These are phyloP conservation scores for Neurospora sp. DNA, from an alignment of 495 filamentous ascomycete genomes.

Conservation along the genomic window DNA sequence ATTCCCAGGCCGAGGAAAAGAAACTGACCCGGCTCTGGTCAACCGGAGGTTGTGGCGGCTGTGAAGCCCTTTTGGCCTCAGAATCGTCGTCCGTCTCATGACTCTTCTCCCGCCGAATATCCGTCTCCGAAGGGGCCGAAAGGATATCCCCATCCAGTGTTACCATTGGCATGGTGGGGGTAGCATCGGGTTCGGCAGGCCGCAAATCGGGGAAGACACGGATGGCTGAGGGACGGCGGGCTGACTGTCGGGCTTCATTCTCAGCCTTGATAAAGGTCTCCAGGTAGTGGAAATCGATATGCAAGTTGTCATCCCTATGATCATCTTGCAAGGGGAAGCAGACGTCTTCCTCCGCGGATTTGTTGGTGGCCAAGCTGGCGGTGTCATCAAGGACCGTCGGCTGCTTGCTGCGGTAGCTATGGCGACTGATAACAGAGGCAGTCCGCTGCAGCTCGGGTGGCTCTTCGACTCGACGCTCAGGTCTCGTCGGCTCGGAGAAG, in stretches of 20 bases:
- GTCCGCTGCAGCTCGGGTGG: slow-evolving; percentile 61
- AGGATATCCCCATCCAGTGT: slow-evolving; percentile 42
- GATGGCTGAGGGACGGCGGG: slow-evolving; percentile 23
- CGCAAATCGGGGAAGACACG: slow-evolving; percentile 57
- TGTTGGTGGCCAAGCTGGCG: slow-evolving; percentile 41
- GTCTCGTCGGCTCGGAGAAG: slow-evolving; percentile 27
- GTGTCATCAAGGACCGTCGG: slow-evolving; percentile 35
- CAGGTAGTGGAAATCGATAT: slow-evolving; percentile 80
- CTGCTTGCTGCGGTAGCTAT: slow-evolving; percentile 37
- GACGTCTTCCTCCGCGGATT: slow-evolving; percentile 67
- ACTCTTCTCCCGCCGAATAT: slow-evolving; percentile 27
- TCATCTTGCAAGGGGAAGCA: slow-evolving; percentile 61
- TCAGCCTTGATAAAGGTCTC: slow-evolving; percentile 63
- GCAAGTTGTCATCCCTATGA: slow-evolving; percentile 32
- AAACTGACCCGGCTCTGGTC: slow-evolving; percentile 81
- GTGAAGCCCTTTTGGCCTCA: slow-evolving; percentile 6
- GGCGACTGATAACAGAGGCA: slow-evolving; percentile 56
- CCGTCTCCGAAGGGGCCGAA: slow-evolving; percentile 31
- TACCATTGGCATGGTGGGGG: slow-evolving; percentile 18
- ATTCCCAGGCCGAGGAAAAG: slow-evolving; percentile 88
- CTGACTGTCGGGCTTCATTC: slow-evolving; percentile 40
- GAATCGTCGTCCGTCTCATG: slow-evolving; percentile 11
- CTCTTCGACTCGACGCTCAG: slow-evolving; percentile 37
- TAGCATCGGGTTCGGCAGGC: slow-evolving; percentile 8
- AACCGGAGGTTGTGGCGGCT: slow-evolving; percentile 20